Conservation (phyloP, 345 rosid species). For the Hibiscus syriacus region DNA sequence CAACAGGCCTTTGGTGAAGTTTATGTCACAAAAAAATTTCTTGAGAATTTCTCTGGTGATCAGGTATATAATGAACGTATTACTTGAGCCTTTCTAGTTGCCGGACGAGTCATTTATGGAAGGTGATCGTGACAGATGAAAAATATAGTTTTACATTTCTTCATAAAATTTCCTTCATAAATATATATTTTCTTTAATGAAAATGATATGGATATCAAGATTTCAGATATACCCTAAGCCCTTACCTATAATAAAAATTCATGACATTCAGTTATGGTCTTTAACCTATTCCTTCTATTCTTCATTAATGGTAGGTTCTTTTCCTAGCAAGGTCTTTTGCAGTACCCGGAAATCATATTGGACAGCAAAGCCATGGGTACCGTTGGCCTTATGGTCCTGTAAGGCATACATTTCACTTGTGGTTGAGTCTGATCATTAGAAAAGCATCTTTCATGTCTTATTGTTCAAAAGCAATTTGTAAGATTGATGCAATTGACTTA, state of each 20-base stretch:
- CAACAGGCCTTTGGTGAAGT: conserved; percentile 93
- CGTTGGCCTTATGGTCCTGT: conserved; percentile 99
- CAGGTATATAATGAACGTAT: conserved; percentile 46
- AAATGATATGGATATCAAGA: conserved; percentile 12
- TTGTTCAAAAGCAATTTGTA: conserved; percentile 9
- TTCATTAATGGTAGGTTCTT: conserved; percentile 52
- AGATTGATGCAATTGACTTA: background rate
- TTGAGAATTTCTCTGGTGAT: conserved; percentile 92
- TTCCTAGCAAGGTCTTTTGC: conserved; percentile 88
- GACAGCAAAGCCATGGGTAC: conserved; percentile 94
- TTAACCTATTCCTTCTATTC: background rate
- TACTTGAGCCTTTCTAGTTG: background rate
- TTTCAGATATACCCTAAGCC: background rate
- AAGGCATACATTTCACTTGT: conserved; percentile 25
- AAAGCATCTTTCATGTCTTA: conserved; percentile 22
- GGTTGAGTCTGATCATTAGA: background rate
- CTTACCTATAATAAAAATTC: background rate
- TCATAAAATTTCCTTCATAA: background rate
- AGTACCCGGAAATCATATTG: conserved; percentile 91
- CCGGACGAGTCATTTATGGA: background rate
- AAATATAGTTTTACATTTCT: background rate
- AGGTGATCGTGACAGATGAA: background rate
- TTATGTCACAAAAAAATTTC: conserved; percentile 69
- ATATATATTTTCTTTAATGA: background rate
- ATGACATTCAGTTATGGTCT: background rate